These are phyloP conservation scores for Diplocarpon rosae DNA, from an alignment of 2,329 filamentous ascomycete genomes.

Conservation along the genomic window DNA sequence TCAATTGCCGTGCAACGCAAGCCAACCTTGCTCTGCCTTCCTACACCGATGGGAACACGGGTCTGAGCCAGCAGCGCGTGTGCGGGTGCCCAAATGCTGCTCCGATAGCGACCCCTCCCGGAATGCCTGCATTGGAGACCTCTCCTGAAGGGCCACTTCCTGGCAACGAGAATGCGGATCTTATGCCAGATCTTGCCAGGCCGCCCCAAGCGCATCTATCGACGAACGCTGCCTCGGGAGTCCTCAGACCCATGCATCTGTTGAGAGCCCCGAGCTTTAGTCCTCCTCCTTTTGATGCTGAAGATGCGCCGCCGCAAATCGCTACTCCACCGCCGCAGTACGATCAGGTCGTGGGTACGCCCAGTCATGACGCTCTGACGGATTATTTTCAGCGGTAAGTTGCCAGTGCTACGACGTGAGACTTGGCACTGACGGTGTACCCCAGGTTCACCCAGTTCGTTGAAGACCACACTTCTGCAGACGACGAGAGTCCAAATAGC, in stretches of 20 bases:
- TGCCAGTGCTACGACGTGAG: too few relatives aligned
- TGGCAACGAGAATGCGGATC: constrained; percentile 3
- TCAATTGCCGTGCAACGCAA: constrained; percentile 61
- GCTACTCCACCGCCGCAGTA: constrained; percentile 62
- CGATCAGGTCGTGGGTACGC: constrained; percentile 46
- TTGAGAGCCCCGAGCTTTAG: constrained; percentile 58
- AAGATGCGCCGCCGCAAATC: constrained; percentile 55
- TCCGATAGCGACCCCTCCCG: constrained; percentile 9
- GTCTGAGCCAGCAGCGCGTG: constrained; percentile 31
- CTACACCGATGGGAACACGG: constrained; percentile 45
- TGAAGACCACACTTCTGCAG: constrained; percentile 17
- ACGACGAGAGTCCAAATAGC: constrained; percentile 22
- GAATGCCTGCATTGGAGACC: constrained; percentile 29
- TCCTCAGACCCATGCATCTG: constrained; percentile 48
- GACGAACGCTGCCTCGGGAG: constrained; percentile 14
- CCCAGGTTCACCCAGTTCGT: constrained; percentile 21
- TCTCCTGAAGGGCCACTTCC: neutral
- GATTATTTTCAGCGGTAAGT: constrained; percentile 59
- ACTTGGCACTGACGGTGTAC: too few relatives aligned
- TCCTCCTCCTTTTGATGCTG: constrained; percentile 59
- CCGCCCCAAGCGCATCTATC: constrained; percentile 38
- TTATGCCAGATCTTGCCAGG: constrained; percentile 30
- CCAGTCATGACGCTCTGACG: constrained; percentile 43
- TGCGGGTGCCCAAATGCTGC: constrained; percentile 56
- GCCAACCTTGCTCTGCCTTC: constrained; percentile 60